A percentile compares a stretch with the other conserved stretches of the same genome.
Conservation (phyloP, 495 filamentous ascomycete species). For the Penicillium cataractarum region DNA sequence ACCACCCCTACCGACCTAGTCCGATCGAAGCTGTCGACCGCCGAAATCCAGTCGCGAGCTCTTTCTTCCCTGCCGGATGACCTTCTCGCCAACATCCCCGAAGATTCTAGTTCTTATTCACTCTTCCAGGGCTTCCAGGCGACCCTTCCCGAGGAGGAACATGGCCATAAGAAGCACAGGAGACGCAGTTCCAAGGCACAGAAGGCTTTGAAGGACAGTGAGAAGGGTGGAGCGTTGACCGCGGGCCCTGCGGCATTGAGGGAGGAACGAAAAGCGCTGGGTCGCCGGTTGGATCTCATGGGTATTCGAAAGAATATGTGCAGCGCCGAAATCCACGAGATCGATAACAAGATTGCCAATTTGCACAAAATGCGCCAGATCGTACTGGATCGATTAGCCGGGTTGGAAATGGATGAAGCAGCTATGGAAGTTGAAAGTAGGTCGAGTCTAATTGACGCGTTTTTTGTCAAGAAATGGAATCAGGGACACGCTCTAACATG, state of each 20-base stretch:
- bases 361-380: slow-evolving; percentile 92
- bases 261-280: slow-evolving; percentile 74
- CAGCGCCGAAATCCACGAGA: slow-evolving; percentile 91
- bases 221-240: slow-evolving; percentile 56
- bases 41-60: slow-evolving; percentile 94
- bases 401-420: slow-evolving; percentile 91
- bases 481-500: not conserved
- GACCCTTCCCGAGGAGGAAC: slow-evolving; percentile 74
- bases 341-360: slow-evolving; percentile 96
- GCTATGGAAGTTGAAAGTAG: slow-evolving; percentile 83
- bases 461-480: not conserved
- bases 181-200: slow-evolving; percentile 70
- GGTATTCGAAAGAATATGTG: slow-evolving; percentile 96
- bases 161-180: slow-evolving; percentile 68
- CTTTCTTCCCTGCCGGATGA: slow-evolving; percentile 89
- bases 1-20: slow-evolving; percentile 90
- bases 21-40: slow-evolving; percentile 84
- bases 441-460: slow-evolving; percentile 27
- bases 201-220: slow-evolving; percentile 69
- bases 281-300: slow-evolving; percentile 87
- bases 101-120: slow-evolving; percentile 81
- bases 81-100: slow-evolving; percentile 83
- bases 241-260: slow-evolving; percentile 69
- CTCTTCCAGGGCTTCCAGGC: slow-evolving; percentile 97
- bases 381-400: slow-evolving; percentile 84